Evolutionary conservation across 768 basidiomycete genomes (phyloP).

Genomic region (Omphalotus guepiniiformis): DNA sequence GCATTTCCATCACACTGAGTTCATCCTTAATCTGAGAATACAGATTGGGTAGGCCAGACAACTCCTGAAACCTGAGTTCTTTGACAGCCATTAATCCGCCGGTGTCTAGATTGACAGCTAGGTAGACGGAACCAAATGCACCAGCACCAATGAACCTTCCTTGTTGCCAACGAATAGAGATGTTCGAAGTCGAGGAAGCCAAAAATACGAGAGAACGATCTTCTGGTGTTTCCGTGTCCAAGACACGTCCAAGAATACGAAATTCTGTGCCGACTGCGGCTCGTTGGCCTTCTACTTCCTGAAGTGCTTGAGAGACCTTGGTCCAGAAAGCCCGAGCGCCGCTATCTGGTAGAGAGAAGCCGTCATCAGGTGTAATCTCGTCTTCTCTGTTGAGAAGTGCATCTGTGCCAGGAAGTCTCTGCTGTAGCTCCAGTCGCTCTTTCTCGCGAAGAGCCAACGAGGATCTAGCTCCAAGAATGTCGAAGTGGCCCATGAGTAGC

Average conservation of each 20-base stretch:
- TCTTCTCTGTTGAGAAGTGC: conserved; percentile 48
- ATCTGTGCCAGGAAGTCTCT: conserved; percentile 45
- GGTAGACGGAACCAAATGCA: conserved; percentile 99
- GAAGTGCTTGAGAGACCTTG: conserved; percentile 52
- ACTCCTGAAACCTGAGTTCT: conserved; percentile 95
- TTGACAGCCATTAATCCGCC: conserved; percentile 98
- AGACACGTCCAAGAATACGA: conserved; percentile 81
- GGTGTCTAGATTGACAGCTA: conserved; percentile 93
- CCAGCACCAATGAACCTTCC: conserved; percentile 98
- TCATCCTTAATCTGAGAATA: conserved; percentile 95
- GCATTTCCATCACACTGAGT: conserved; percentile 95
- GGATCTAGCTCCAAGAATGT: conserved; percentile 93
- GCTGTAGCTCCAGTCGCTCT: conserved; percentile 65
- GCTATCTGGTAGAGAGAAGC: conserved; percentile 44
- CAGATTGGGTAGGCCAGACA: conserved; percentile 81
- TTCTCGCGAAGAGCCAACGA: conserved; percentile 83
- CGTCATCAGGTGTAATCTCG: conserved; percentile 26
- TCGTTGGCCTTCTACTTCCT: conserved; percentile 63
- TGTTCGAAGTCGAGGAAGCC: conserved; percentile 92
- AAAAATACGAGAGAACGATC: conserved; percentile 92
- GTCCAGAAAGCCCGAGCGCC: conserved; percentile 79
- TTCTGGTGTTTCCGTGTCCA: conserved; percentile 91
- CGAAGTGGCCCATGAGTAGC: conserved; percentile 94
- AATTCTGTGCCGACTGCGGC: conserved; percentile 61
- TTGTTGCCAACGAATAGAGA: conserved; percentile 97